These are phyloP conservation scores for Vaccinium corymbosum DNA, from an alignment of 148 eudicot genomes.

Conservation along the genomic window DNA sequence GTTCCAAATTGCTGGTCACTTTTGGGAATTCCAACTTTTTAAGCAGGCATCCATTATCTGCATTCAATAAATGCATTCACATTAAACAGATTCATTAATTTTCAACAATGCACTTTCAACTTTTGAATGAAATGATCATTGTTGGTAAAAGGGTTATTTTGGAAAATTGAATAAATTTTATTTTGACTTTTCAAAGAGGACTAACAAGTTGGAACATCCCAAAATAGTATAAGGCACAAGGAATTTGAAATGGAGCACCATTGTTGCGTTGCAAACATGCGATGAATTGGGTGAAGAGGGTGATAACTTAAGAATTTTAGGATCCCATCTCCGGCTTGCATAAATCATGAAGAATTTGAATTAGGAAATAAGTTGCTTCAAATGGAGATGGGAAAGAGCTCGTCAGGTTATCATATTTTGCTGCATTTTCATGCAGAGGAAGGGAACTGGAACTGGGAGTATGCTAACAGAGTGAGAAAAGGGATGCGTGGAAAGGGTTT, in stretches of 20 bases:
- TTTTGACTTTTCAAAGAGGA: no score
- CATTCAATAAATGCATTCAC: no score
- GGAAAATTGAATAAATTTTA: no score
- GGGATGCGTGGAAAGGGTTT: slow-evolving; percentile 60
- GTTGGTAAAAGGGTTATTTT: no score
- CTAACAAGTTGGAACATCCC: no score
- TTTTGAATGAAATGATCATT: no score
- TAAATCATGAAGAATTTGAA: slow-evolving; percentile 58
- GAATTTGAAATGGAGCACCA: slow-evolving; percentile 44
- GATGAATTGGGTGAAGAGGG: slow-evolving; percentile 57
- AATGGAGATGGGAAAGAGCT: slow-evolving; percentile 37
- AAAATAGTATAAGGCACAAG: no score
- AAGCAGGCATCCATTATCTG: no score
- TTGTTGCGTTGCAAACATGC: slow-evolving; percentile 80
- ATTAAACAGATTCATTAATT: no score
- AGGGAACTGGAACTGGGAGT: slow-evolving; percentile 58
- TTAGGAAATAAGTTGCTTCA: slow-evolving; percentile 57
- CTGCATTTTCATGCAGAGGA: slow-evolving; percentile 72
- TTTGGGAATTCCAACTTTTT: no score
- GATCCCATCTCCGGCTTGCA: slow-evolving; percentile 74
- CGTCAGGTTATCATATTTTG: slow-evolving; percentile 61
- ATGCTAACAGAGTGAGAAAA: slow-evolving; percentile 53
- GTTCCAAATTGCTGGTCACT: no score
- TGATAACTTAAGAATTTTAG: slow-evolving; percentile 66
- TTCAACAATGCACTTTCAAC: no score